Percentiles rank a stretch among this genome's conserved stretches.
Conservation (phyloP, 164 flowering plant genomes). For the Macadamia integrifolia region DNA sequence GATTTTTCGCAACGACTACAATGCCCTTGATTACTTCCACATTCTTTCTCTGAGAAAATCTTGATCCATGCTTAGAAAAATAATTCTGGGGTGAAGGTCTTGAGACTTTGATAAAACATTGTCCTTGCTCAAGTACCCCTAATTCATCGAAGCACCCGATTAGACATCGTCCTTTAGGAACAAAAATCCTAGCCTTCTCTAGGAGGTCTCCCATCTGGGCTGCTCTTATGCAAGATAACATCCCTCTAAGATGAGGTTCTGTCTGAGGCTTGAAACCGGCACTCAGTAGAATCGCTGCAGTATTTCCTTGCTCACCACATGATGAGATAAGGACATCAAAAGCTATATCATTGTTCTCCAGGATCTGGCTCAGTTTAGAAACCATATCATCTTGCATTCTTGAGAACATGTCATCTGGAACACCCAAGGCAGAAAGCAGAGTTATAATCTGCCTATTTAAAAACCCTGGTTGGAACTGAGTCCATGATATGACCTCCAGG, state of each 20-base stretch:
- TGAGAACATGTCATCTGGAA: slow-evolving; percentile 64
- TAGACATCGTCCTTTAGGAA: slow-evolving; percentile 78
- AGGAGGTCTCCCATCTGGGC: slow-evolving; percentile 75
- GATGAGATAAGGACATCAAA: slow-evolving; percentile 73
- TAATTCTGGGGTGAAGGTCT: slow-evolving; percentile 59
- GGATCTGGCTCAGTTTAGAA: slow-evolving; percentile 50
- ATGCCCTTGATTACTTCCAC: slow-evolving; percentile 50
- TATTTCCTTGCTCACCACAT: slow-evolving; percentile 79
- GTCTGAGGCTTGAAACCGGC: slow-evolving; percentile 78
- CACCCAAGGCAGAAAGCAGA: slow-evolving; percentile 66
- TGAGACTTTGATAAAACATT: slow-evolving; percentile 88
- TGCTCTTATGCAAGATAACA: slow-evolving; percentile 72
- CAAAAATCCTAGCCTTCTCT: slow-evolving; percentile 82
- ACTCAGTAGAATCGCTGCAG: slow-evolving; percentile 82
- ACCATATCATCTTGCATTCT: slow-evolving; percentile 78
- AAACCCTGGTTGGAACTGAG: slow-evolving; percentile 92
- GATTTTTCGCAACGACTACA: slow-evolving; percentile 82
- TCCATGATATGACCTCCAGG: slow-evolving; percentile 89
- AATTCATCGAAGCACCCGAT: slow-evolving; percentile 90
- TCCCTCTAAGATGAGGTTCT: slow-evolving; percentile 81
- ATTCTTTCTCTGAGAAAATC: slow-evolving; percentile 42
- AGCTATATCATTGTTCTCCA: slow-evolving; percentile 62
- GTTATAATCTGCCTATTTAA: slow-evolving; percentile 81
- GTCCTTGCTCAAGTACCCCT: slow-evolving; percentile 78
- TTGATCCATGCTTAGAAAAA: slow-evolving; percentile 69